phyloP scores from a whole-genome alignment of 306 rosid species.

The Quillaja saponaria region DNA sequence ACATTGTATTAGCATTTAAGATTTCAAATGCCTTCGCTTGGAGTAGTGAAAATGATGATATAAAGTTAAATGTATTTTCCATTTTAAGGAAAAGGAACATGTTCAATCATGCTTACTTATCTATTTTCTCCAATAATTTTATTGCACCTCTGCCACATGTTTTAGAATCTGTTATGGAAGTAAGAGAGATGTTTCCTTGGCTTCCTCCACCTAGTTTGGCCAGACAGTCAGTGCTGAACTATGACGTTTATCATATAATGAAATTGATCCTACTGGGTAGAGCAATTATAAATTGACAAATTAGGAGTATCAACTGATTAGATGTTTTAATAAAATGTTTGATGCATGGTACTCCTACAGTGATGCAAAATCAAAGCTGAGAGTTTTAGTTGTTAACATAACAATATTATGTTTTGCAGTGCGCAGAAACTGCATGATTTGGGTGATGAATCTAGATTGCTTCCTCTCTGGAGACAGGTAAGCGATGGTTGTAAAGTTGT shows the following conservation, averaged over 20 bases:
- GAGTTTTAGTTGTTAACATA: slow-evolving; percentile 4
- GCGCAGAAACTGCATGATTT: slow-evolving; percentile 72
- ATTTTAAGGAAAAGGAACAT: not conserved
- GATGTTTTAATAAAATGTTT: too few relatives aligned
- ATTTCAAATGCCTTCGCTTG: too few relatives aligned
- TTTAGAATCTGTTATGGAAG: too few relatives aligned
- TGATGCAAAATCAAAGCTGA: slow-evolving; percentile 19
- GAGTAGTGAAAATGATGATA: slow-evolving; percentile 5
- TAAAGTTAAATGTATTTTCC: slow-evolving; percentile 4
- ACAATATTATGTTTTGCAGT: slow-evolving; percentile 46
- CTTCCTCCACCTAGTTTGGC: too few relatives aligned
- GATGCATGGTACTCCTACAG: not conserved
- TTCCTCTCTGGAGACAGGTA: slow-evolving; percentile 99
- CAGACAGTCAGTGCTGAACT: too few relatives aligned
- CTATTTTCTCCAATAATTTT: not conserved
- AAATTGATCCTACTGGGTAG: too few relatives aligned
- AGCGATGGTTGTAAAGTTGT: slow-evolving; percentile 14
- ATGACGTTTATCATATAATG: too few relatives aligned
- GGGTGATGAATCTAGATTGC: slow-evolving; percentile 77
- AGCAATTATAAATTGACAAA: too few relatives aligned
- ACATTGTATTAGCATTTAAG: slow-evolving; percentile 4
- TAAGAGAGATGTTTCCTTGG: too few relatives aligned
- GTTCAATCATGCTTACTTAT: too few relatives aligned
- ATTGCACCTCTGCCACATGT: too few relatives aligned
- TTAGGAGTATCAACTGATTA: too few relatives aligned